These are phyloP conservation scores for Loxodes magnus DNA, from an alignment of 73 alveolate genomes.

Conservation along the genomic window DNA sequence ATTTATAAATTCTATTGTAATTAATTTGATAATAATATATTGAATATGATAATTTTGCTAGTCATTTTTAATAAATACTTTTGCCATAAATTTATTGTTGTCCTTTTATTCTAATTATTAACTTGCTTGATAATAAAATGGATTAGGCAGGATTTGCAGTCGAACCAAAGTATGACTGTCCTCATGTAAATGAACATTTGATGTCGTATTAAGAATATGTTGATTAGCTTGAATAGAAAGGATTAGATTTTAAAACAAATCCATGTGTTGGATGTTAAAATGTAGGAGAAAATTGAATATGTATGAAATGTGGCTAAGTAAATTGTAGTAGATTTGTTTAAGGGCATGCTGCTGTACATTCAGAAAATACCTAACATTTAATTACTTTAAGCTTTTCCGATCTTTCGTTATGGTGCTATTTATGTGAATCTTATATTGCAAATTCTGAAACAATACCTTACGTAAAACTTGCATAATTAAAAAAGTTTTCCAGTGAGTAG, in stretches of 20 bases:
- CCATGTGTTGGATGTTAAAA: slow-evolving; percentile 31
- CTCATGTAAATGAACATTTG: slow-evolving; percentile 34
- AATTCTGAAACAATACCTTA: neutral
- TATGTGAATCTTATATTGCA: slow-evolving; percentile 30
- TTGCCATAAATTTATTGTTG: too few relatives aligned
- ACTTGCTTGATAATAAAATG: too few relatives aligned
- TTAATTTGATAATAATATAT: too few relatives aligned
- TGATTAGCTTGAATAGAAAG: neutral
- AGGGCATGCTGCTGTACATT: slow-evolving; percentile 54
- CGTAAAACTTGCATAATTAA: neutral
- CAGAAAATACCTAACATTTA: slow-evolving; percentile 27
- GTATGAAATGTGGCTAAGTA: slow-evolving; percentile 48
- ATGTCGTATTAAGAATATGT: too few relatives aligned
- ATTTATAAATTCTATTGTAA: too few relatives aligned
- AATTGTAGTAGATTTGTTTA: slow-evolving; percentile 57
- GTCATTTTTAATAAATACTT: too few relatives aligned
- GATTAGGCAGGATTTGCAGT: too few relatives aligned
- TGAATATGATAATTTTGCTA: too few relatives aligned
- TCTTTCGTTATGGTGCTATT: slow-evolving; percentile 66
- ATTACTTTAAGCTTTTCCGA: slow-evolving; percentile 53
- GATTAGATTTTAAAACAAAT: neutral
- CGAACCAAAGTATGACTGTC: slow-evolving; percentile 49
- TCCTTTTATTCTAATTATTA: too few relatives aligned
- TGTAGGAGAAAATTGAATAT: slow-evolving; percentile 55
- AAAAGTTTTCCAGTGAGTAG: neutral